These are phyloP conservation scores for Yarrowia divulgata DNA, from an alignment of 805 yeast genomes.

Conservation along the genomic window DNA sequence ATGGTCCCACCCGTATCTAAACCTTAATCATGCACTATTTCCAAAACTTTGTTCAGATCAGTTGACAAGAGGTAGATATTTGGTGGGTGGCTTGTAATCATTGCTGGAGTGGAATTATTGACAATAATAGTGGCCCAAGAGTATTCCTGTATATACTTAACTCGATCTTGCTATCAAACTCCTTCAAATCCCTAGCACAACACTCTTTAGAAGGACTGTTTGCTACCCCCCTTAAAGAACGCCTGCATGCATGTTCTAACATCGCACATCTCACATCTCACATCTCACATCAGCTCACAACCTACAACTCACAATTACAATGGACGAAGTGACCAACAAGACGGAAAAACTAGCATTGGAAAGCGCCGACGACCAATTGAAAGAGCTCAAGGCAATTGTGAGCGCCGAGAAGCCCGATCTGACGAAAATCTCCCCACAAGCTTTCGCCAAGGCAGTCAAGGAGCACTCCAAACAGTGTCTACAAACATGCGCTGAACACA, in stretches of 20 bases:
- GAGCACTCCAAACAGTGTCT: conserved; percentile 26
- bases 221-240: neutral
- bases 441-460: conserved; percentile 8
- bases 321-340: conserved; percentile 7
- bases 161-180: too few relatives aligned
- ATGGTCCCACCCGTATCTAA: conserved; percentile 24
- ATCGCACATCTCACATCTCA: neutral
- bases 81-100: too few relatives aligned
- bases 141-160: too few relatives aligned
- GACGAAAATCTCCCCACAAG: neutral
- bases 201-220: neutral
- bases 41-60: conserved; percentile 11
- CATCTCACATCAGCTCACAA: neutral
- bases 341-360: conserved; percentile 6
- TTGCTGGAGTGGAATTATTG: too few relatives aligned
- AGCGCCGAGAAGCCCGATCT: conserved; percentile 25
- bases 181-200: too few relatives aligned
- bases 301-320: neutral
- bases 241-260: neutral
- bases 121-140: too few relatives aligned
- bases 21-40: neutral
- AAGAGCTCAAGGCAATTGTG: neutral
- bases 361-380: conserved; percentile 19
- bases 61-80: neutral
- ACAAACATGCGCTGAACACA: neutral